Evolutionary conservation across 2,329 filamentous ascomycete species (phyloP), one percentile per base, ranked within the genome.

Genomic region (Dichotomopilus funicola): DNA sequence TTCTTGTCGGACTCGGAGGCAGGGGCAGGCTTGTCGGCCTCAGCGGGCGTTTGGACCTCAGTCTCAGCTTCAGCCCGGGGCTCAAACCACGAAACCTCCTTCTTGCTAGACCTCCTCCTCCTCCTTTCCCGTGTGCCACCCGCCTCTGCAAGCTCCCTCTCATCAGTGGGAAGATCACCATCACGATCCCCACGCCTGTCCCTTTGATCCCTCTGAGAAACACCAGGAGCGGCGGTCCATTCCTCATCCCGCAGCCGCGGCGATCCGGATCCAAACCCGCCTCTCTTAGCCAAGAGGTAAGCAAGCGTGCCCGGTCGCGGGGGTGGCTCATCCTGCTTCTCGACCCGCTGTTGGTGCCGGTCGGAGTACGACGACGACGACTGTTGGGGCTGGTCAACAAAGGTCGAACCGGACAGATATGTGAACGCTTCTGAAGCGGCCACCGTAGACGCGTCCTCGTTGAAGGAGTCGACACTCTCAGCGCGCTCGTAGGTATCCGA

Each of bases 41-140:
- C 19, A 27, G 19, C 3, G 2, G 2, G 19, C 3, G 19, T 27
- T 3, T 27, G 2, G 19, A 3, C 19, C 19, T 2, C 2, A 27
- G 3, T 3, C 19, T 27, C 19, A 8, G 9, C 35, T 44, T 57
- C 49, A n/a, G 55, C 34, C 42, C 59, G 59, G 10, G 58, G 48
- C 34, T 66, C 65, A 10, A 61, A 63, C 54, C 59, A 62, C 2
- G 59, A 55, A 10, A 59, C 47, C 44, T 54, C 59, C 53, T 66
- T 64, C 49, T 64, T 66, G 56, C 54, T 61, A 55, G 65, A 64
- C 58, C 65, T 67, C 54, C 67, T 66, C 52, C 64, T 66, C 5
- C 46, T 59, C 51, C 65, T 65, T 57, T 65, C 59, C 13, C 49
- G 46, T 8, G 36, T 47, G 42, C 40, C 41, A 33, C 35, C 9